phyloP scores from a whole-genome alignment of 2,329 filamentous ascomycete species.

The Ophiobolus disseminans region DNA sequence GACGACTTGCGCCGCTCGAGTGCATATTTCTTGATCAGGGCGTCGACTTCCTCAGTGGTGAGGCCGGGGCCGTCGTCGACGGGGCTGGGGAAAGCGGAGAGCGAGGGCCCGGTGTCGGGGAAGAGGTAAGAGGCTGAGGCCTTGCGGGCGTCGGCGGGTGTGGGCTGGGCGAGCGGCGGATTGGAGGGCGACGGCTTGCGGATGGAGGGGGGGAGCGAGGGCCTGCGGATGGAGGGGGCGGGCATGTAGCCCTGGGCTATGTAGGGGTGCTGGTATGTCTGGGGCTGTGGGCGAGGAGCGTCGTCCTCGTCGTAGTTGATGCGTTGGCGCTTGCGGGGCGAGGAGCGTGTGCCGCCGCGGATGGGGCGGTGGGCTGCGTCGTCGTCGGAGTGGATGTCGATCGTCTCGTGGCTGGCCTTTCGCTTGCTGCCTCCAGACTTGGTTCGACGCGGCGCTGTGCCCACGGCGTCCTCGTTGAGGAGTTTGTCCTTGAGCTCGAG shows the following conservation, averaged over 20 bases:
- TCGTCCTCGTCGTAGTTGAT: constrained; percentile 18
- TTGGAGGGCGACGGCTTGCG: background rate
- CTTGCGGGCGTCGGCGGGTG: background rate
- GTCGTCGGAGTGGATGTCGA: too few relatives aligned
- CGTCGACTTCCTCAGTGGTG: background rate
- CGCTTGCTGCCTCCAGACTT: background rate
- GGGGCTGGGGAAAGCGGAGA: background rate
- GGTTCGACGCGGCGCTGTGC: background rate
- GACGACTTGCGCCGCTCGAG: constrained; percentile 13
- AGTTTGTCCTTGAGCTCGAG: constrained; percentile 5
- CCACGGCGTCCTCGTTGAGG: constrained; percentile 8
- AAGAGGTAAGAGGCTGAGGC: background rate
- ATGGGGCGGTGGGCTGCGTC: background rate
- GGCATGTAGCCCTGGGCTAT: background rate
- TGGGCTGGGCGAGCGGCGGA: too few relatives aligned
- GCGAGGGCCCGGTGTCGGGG: background rate
- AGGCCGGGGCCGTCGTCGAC: background rate
- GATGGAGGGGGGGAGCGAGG: background rate
- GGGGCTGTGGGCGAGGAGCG: background rate
- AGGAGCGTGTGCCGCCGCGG: constrained; percentile 2
- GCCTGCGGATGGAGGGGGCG: background rate
- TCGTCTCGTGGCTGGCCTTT: too few relatives aligned
- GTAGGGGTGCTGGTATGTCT: background rate
- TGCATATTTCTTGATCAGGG: background rate
- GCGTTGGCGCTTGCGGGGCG: constrained; percentile 17